Percentiles rank a stretch among this genome's conserved stretches.
Evolutionary conservation across 148 eudicot genomes (phyloP).

Genomic region (Camellia japonica): DNA sequence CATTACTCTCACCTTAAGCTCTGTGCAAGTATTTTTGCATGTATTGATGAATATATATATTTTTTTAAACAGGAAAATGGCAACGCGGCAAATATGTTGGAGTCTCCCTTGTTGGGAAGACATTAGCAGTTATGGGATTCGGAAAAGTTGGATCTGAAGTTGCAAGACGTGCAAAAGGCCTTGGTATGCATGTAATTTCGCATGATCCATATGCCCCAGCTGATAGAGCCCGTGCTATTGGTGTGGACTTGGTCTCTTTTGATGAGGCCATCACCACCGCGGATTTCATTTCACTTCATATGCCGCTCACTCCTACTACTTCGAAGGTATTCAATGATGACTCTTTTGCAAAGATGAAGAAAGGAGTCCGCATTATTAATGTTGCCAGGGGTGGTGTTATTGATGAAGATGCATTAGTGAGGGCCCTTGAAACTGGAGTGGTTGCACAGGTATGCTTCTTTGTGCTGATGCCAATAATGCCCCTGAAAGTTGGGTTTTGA

Average conservation of each 20-base stretch:
- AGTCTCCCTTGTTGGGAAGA: conserved; percentile 85
- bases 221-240: conserved; percentile 81
- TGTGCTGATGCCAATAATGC: background rate
- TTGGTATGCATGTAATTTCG: conserved; percentile 83
- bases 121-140: conserved; percentile 82
- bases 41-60: background rate
- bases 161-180: conserved; percentile 89
- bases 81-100: conserved; percentile 75
- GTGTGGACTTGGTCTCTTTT: conserved; percentile 83
- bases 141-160: conserved; percentile 96
- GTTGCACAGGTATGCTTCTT: conserved; percentile 67
- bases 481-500: background rate
- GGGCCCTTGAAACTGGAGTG: conserved; percentile 76
- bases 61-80: conserved; percentile 66
- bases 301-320: conserved; percentile 89
- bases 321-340: conserved; percentile 69
- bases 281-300: conserved; percentile 82
- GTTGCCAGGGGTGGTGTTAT: conserved; percentile 95
- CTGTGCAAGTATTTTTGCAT: background rate
- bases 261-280: conserved; percentile 74
- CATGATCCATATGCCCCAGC: conserved; percentile 95
- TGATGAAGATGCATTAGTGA: conserved; percentile 86
- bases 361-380: conserved; percentile 75
- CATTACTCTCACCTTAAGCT: background rate
- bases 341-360: conserved; percentile 84